Evolutionary conservation across 768 basidiomycete genomes (phyloP), one percentile per base, ranked within the genome.

Genomic region (Dictyophora rubrovolvata): DNA sequence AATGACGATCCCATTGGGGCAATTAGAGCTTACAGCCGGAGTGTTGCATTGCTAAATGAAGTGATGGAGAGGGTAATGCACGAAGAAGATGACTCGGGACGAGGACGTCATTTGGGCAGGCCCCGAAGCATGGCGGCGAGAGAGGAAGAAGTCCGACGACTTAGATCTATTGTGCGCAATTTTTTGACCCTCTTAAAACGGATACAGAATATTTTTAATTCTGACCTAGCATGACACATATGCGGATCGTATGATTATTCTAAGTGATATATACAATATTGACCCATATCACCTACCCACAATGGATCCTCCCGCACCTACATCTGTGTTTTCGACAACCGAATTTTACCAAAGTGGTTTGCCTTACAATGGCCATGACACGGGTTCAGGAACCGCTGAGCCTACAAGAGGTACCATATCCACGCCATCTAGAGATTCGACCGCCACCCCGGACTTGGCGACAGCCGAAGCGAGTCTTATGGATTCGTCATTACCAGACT

Each of bases 21-120:
- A 1, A 88, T 95, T n/a, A 74, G 84, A 52, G 93, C 93, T 0
- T 95, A 95, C 69, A 85, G 84, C 12, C 85, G 83, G 69, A 89
- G 88, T 66, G 93, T 95, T 47, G 82, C 87, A 48, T 76, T 95
- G 23, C 77, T 95, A 28, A 89, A 86, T 65, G 89, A 92, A 70
- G 93, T 95, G 55, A 95, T 95, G 93, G 88, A 90, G 65, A 76
- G 91, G 46, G 93, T 94, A 1, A 79, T 87, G 70, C 79, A 85
- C 66, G 89, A 89, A 4, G 92, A 93, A 70, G 87, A 91, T 66
- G 88, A 89, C 52, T 71, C 76, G n/a, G 63, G 72, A 60, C 77
- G 83, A 67, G 55, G 49, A 21, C 21, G 57, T n/a, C 75, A 78
- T 64, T 78, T 72, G 62, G 79, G 75, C 65, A 79, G 86, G 63